Evolutionary conservation across 805 yeast species (phyloP).

Genomic region (Clavispora vitiphila): DNA sequence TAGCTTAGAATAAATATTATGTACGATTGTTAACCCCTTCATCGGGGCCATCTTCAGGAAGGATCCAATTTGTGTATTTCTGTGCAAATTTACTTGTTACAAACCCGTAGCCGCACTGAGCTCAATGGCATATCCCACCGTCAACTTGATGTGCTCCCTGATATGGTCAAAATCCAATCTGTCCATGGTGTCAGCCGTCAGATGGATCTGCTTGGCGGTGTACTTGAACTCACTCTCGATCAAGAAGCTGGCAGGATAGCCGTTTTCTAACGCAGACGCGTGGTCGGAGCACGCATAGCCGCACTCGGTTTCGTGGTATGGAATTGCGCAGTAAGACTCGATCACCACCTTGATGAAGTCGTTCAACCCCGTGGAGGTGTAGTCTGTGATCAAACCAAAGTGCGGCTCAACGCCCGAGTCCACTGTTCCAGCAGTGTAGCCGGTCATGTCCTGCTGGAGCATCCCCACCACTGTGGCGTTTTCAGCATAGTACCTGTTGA

Average conservation of each 20-base stretch:
- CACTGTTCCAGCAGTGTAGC: constrained; percentile 52
- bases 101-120: constrained; percentile 28
- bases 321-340: constrained; percentile 58
- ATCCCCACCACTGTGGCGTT: constrained; percentile 64
- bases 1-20: constrained; percentile 2
- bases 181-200: constrained; percentile 75
- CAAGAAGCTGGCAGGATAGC: constrained; percentile 80
- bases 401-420: constrained; percentile 53
- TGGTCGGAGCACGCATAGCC: constrained; percentile 96
- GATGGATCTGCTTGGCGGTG: constrained; percentile 69
- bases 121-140: constrained; percentile 70
- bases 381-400: constrained; percentile 79
- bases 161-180: constrained; percentile 74
- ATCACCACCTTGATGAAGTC: constrained; percentile 60
- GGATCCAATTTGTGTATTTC: too few relatives aligned
- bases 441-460: constrained; percentile 96
- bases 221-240: constrained; percentile 68
- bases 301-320: constrained; percentile 70
- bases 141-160: constrained; percentile 73
- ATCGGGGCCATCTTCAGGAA: too few relatives aligned
- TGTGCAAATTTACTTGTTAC: not conserved
- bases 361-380: constrained; percentile 50
- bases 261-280: constrained; percentile 75
- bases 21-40: too few relatives aligned
- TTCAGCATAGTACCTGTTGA: constrained; percentile 44